Conservation (phyloP, 2,329 filamentous ascomycete genomes). For the Ramularia endophylla region DNA sequence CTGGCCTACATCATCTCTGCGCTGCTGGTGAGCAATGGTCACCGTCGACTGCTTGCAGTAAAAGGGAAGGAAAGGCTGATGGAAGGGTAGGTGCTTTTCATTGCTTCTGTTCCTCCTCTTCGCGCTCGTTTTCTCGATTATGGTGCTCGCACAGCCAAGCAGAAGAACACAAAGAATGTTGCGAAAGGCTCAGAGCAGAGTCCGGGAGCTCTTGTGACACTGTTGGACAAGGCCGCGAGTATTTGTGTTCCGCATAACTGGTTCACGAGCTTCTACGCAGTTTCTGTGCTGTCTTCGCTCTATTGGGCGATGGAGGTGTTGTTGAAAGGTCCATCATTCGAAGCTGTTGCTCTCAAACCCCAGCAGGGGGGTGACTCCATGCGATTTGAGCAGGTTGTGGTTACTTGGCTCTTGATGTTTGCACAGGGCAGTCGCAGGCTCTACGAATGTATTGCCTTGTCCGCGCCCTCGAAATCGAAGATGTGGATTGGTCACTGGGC, state of each 20-base stretch:
- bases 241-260: conserved; percentile 75
- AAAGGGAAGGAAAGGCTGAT: conserved; percentile 17
- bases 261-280: conserved; percentile 82
- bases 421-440: conserved; percentile 70
- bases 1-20: conserved; percentile 16
- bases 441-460: conserved; percentile 64
- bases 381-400: conserved; percentile 54
- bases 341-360: conserved; percentile 34
- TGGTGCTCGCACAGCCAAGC: conserved; percentile 43
- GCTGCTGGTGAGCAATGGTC: conserved; percentile 14
- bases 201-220: not conserved
- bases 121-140: conserved; percentile 54
- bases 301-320: conserved; percentile 61
- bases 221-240: conserved; percentile 44
- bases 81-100: conserved; percentile 41
- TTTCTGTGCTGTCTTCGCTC: conserved; percentile 61
- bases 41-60: not conserved
- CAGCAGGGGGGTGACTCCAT: conserved; percentile 41
- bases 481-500: conserved; percentile 88
- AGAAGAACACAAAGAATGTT: not conserved
- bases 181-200: not conserved
- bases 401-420: conserved; percentile 67
- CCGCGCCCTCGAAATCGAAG: conserved; percentile 60
- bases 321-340: conserved; percentile 50
- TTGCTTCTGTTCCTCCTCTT: conserved; percentile 47